A percentile compares a stretch with the other conserved stretches of the same genome.
Conservation (phyloP, 257 asterid species). For the Euphrasia confusa region DNA sequence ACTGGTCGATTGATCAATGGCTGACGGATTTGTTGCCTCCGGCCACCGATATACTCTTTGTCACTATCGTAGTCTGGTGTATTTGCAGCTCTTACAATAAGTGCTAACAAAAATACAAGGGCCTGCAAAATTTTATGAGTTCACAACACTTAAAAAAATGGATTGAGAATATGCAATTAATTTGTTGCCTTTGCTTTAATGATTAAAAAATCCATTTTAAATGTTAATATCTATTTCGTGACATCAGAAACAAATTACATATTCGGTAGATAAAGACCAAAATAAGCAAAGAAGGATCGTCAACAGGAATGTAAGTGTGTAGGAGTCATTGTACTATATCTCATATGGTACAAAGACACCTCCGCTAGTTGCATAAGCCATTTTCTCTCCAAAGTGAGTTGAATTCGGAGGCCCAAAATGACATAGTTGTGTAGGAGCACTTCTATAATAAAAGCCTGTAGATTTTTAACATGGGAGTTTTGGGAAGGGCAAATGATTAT, state of each 20-base stretch:
- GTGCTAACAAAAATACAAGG: conserved; percentile 77
- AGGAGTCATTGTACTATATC: conserved; percentile 12
- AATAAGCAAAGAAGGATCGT: conserved; percentile 14
- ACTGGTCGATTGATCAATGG: conserved; percentile 64
- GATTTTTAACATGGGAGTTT: no score
- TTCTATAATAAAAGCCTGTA: background rate
- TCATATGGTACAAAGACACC: conserved; percentile 4
- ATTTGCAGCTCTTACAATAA: conserved; percentile 85
- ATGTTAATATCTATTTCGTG: background rate
- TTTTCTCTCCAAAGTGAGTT: conserved; percentile 1
- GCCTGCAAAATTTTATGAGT: conserved; percentile 55
- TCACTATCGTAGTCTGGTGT: conserved; percentile 92
- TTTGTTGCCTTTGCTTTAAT: no score
- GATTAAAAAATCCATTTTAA: no score
- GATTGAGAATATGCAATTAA: no score
- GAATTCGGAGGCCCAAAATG: background rate
- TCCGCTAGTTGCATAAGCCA: background rate
- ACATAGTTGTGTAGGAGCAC: background rate
- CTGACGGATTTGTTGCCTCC: conserved; percentile 88
- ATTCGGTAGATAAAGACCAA: conserved; percentile 9
- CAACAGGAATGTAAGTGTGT: conserved; percentile 7
- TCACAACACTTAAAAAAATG: background rate
- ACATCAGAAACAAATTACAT: conserved; percentile 6
- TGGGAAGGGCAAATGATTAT: no score
- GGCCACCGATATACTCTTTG: conserved; percentile 73